Evolutionary conservation across 2,329 filamentous ascomycete genomes (phyloP), one percentile per base, ranked within the genome.

Genomic region (Xylaria sp.): DNA sequence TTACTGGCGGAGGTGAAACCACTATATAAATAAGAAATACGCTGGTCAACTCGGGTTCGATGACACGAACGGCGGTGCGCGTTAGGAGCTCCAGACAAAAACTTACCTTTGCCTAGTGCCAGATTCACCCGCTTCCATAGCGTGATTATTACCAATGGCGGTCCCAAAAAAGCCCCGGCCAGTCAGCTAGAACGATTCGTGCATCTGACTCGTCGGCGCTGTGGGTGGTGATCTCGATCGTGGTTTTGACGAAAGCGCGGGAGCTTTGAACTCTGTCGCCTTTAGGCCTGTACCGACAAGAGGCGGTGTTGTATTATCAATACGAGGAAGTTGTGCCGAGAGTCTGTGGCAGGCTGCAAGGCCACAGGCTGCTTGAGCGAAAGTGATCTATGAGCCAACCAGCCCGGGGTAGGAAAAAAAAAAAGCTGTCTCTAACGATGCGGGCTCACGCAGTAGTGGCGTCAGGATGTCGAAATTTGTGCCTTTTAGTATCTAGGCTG

Each of bases 61-160:
- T 37, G 34, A 54, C 50, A 57, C 20, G 46, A n/a, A 37, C 48
- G 39, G 52, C 54, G 48, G 26, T n/a, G 54, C 52, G 53, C 48
- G 53, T 52, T 53, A 63, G 59, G 54, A 61, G 48, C 51, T 59
- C 50, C 52, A 52, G 52, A 58, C 53, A 58, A 56, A 34, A 60
- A 69, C 69, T 59, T 59, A 70, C 69, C 69, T 71, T 69, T 69
- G 68, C 67, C 68, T 71, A 66, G 64, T 63, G 59, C 67, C 66
- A 67, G 68, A 69, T 67, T 68, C 67, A 66, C 67, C 69, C 65
- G 65, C 59, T 66, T 71, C 69, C 69, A 71, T 71, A 69, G 66
- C 69, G 66, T 66, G 64, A 69, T 65, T 65, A 56, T 64, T 66
- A 57, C 64, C 67, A 65, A 61, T 64, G 54, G 60, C 61, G 60